A percentile compares a stretch with the other conserved stretches of the same genome.
These are phyloP conservation scores for Teratosphaeriaceae sp. DNA, from an alignment of 2,329 filamentous ascomycete genomes.

Conservation along the genomic window DNA sequence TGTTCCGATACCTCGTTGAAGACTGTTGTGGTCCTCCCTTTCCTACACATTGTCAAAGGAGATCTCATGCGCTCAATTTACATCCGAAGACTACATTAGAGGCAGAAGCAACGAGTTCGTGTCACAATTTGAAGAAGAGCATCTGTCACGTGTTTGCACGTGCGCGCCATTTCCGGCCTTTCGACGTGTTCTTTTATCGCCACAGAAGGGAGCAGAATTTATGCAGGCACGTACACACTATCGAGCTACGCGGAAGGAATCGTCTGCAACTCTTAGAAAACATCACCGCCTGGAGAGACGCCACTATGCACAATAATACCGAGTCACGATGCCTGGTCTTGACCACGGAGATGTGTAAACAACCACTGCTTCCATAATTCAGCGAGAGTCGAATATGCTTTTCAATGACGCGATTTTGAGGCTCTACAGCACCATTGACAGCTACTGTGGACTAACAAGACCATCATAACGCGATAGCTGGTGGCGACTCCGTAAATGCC, in stretches of 20 bases:
- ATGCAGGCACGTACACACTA: background rate
- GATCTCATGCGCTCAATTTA: background rate
- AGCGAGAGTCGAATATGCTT: background rate
- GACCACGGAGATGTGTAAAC: background rate
- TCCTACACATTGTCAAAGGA: background rate
- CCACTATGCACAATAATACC: background rate
- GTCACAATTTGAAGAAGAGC: background rate
- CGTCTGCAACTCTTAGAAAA: background rate
- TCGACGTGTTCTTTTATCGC: background rate
- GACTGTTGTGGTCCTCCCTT: background rate
- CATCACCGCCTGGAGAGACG: background rate
- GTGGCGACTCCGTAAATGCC: background rate
- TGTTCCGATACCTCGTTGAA: background rate
- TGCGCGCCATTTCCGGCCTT: background rate
- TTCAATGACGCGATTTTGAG: background rate
- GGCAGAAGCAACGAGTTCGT: background rate
- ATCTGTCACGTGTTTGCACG: background rate
- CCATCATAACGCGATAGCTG: background rate
- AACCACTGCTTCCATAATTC: background rate
- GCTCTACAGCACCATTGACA: background rate
- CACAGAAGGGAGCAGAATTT: background rate
- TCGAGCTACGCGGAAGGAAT: background rate
- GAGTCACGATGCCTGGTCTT: slow-evolving; percentile 1
- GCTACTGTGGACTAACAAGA: background rate
- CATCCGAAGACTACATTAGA: background rate